Evolutionary conservation across 768 basidiomycete genomes (phyloP).

Genomic region (Agrocybe pediades): DNA sequence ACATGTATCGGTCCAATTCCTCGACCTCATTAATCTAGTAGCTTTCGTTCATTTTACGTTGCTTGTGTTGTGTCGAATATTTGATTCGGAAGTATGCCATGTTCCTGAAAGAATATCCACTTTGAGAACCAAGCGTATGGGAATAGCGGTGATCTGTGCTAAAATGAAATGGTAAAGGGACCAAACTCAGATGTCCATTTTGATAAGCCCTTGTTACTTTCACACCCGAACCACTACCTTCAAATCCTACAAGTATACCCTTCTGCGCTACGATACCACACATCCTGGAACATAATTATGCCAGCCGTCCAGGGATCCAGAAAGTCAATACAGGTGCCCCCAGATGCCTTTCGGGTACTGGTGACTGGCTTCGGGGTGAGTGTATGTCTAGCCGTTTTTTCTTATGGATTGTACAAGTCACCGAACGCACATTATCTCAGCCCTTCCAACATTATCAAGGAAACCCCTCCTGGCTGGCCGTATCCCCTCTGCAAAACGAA

Average conservation of each 20-base stretch:
- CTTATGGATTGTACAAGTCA: conserved; percentile 1
- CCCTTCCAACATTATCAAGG: conserved; percentile 56
- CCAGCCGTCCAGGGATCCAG: neutral
- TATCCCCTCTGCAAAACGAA: conserved; percentile 59
- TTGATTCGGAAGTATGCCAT: too few relatives aligned
- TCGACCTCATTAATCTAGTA: too few relatives aligned
- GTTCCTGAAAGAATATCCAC: too few relatives aligned
- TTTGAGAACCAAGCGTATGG: too few relatives aligned
- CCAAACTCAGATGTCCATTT: neutral
- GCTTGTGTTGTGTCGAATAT: too few relatives aligned
- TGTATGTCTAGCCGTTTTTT: conserved; percentile 6
- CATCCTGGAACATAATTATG: neutral
- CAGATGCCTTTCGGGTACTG: conserved; percentile 32
- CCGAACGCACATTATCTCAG: conserved; percentile 26
- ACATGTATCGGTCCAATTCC: too few relatives aligned
- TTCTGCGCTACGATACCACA: neutral
- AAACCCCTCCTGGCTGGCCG: conserved; percentile 78
- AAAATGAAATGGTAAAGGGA: neutral
- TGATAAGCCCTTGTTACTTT: neutral
- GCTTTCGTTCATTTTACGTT: too few relatives aligned
- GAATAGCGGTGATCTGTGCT: neutral
- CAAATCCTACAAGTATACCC: conserved; percentile 2
- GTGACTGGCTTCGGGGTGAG: conserved; percentile 40
- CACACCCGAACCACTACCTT: neutral
- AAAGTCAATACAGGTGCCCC: conserved; percentile 6